phyloP scores from a whole-genome alignment of 495 filamentous ascomycete species.

The Tuber melanosporum region DNA sequence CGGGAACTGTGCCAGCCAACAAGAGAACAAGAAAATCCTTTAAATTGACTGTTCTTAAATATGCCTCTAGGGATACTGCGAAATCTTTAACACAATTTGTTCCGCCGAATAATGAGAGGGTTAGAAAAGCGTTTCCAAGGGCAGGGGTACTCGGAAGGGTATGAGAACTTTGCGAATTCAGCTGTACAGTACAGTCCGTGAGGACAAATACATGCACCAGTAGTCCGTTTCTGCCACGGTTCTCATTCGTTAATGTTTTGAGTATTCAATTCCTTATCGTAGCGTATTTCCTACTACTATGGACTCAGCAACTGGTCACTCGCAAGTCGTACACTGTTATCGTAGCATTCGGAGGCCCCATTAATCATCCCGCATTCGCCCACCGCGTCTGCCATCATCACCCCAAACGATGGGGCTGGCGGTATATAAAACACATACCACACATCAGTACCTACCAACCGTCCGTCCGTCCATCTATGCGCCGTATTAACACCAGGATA shows the following conservation, averaged over 20 bases:
- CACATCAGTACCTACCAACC: background rate
- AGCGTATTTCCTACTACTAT: background rate
- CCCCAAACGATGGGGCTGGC: background rate
- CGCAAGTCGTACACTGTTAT: background rate
- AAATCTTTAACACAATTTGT: too few species aligned
- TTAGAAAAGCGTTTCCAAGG: too few species aligned
- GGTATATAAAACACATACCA: background rate
- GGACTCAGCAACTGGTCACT: background rate
- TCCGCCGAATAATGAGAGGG: too few species aligned
- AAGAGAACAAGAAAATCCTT: too few species aligned
- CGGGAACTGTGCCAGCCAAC: too few species aligned
- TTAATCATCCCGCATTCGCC: background rate
- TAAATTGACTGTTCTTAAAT: too few species aligned
- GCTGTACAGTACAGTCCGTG: background rate
- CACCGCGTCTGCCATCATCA: too few species aligned
- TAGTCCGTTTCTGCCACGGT: background rate
- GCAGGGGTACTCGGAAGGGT: too few species aligned
- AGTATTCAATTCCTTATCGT: background rate
- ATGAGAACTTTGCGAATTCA: too few species aligned
- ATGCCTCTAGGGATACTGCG: too few species aligned
- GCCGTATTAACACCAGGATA: background rate
- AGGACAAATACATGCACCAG: background rate
- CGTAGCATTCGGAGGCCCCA: background rate
- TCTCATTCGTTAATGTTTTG: background rate
- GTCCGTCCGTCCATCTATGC: background rate